Conservation (phyloP, 352 stramenopile species). For the Phytophthora vignae region DNA sequence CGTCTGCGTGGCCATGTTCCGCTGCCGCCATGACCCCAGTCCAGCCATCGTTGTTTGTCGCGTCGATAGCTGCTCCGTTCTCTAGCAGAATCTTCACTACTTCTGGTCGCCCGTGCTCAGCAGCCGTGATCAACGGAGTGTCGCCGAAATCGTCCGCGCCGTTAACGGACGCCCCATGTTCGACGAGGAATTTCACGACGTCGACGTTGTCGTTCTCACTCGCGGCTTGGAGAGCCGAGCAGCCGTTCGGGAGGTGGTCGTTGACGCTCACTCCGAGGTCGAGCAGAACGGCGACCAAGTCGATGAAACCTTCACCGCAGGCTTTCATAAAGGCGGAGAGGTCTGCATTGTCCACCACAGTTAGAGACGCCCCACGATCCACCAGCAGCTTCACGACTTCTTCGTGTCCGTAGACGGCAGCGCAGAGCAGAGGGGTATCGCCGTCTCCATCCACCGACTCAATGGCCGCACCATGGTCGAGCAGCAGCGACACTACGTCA, state of each 20-base stretch:
- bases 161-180: neutral
- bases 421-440: neutral
- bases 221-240: neutral
- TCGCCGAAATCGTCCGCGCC: neutral
- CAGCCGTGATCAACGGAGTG: slow-evolving; percentile 3
- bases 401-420: neutral
- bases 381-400: neutral
- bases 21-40: slow-evolving; percentile 7
- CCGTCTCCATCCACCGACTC: neutral
- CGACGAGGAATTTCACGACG: neutral
- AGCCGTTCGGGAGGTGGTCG: neutral
- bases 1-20: neutral
- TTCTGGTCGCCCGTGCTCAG: neutral
- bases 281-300: neutral
- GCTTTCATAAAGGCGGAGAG: neutral
- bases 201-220: slow-evolving; percentile 1
- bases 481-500: too few relatives aligned
- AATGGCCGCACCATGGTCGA: neutral
- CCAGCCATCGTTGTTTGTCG: neutral
- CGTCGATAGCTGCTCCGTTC: neutral
- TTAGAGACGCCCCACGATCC: neutral
- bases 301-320: neutral
- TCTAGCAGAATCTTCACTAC: slow-evolving; percentile 5
- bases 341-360: neutral
- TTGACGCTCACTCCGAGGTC: neutral